Evolutionary conservation across 1,284 basidiomycete species (phyloP).

Genomic region (Sanghuangporus sanghuang): DNA sequence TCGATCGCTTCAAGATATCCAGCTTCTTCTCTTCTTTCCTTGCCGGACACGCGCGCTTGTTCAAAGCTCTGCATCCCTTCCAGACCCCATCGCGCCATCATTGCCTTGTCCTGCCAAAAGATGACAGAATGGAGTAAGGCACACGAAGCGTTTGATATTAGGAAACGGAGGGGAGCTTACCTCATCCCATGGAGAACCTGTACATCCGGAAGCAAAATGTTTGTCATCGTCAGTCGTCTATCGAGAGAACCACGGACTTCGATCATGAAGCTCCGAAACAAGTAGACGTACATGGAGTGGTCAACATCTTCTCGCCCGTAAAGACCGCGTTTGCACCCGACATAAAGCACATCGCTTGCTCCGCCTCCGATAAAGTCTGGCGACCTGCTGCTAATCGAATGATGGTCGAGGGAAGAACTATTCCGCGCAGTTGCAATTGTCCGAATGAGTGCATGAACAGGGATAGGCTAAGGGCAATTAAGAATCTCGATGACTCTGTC

Average conservation of each 20-base stretch:
- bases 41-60: conserved; percentile 48
- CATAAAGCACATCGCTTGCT: conserved; percentile 98
- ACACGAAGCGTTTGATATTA: background rate
- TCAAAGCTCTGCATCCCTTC: conserved; percentile 88
- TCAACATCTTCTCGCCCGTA: conserved; percentile 96
- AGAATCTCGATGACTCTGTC: conserved; percentile 17
- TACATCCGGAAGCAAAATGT: conserved; percentile 11
- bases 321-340: conserved; percentile 98
- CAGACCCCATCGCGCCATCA: conserved; percentile 92
- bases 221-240: conserved; percentile 18
- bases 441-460: conserved; percentile 82
- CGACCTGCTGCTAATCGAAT: conserved; percentile 94
- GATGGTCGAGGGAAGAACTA: conserved; percentile 89
- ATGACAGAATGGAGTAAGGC: conserved; percentile 16
- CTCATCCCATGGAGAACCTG: conserved; percentile 85
- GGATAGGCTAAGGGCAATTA: conserved; percentile 52
- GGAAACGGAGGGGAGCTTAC: conserved; percentile 30
- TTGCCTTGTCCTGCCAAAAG: conserved; percentile 74
- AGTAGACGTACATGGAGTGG: conserved; percentile 77
- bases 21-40: conserved; percentile 52
- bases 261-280: background rate
- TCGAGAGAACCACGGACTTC: background rate
- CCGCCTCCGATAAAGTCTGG: conserved; percentile 84
- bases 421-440: conserved; percentile 95
- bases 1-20: background rate